phyloP scores from a whole-genome alignment of 2,329 filamentous ascomycete genomes.

The Alternaria consortialis region DNA sequence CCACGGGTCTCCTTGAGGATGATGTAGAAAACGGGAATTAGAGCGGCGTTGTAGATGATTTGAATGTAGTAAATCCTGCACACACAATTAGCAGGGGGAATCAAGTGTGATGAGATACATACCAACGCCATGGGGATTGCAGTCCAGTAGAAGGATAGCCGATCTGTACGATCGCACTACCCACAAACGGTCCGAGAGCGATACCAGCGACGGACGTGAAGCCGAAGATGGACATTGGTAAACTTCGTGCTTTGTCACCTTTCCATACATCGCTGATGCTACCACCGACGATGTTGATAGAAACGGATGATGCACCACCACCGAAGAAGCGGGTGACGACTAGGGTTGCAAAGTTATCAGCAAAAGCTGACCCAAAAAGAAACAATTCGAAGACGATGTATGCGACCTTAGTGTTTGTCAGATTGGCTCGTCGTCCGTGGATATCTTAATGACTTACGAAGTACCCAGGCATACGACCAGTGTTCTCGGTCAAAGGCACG shows the following conservation, averaged over 20 bases:
- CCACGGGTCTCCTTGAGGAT: conserved; percentile 55
- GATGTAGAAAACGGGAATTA: conserved; percentile 55
- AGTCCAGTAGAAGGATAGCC: conserved; percentile 34
- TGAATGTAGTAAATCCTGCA: conserved; percentile 57
- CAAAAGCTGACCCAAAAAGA: conserved; percentile 55
- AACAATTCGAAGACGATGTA: conserved; percentile 55
- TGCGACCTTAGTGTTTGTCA: conserved; percentile 28
- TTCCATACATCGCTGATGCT: conserved; percentile 49
- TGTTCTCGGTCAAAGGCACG: conserved; percentile 54
- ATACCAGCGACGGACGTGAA: conserved; percentile 57
- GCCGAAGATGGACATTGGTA: conserved; percentile 58
- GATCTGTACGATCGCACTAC: conserved; percentile 52
- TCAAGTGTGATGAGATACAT: conserved; percentile 6
- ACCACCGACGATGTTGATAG: conserved; percentile 51
- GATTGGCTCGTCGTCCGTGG: neutral
- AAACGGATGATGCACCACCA: conserved; percentile 55
- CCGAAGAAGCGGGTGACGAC: conserved; percentile 57
- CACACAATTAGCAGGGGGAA: neutral
- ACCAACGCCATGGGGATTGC: conserved; percentile 52
- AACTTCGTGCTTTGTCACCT: conserved; percentile 52
- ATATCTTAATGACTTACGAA: conserved; percentile 35
- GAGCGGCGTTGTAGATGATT: conserved; percentile 54
- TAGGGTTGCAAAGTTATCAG: conserved; percentile 56
- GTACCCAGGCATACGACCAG: conserved; percentile 57
- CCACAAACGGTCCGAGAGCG: conserved; percentile 55